These are phyloP conservation scores for Ustilago lituana DNA, from an alignment of 1,284 basidiomycete genomes.

Conservation along the genomic window DNA sequence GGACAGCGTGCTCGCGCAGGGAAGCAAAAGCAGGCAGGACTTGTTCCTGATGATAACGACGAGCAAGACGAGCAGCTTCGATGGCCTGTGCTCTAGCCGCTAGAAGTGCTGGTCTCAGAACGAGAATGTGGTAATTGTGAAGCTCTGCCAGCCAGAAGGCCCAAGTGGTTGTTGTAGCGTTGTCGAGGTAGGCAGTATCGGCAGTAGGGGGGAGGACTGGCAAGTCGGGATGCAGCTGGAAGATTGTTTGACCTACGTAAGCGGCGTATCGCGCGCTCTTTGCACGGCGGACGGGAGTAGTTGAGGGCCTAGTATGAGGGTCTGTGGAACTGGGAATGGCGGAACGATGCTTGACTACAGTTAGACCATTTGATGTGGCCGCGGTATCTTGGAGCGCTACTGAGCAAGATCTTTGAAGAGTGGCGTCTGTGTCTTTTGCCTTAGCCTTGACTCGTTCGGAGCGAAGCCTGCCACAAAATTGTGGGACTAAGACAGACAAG, in stretches of 20 bases:
- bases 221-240: conserved; percentile 1
- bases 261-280: conserved; percentile 2
- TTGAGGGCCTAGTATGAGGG: neutral
- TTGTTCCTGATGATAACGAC: conserved; percentile 18
- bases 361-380: conserved; percentile 4
- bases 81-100: conserved; percentile 15
- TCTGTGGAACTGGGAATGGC: neutral
- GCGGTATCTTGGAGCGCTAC: conserved; percentile 8
- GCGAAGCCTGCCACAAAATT: no score
- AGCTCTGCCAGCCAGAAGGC: conserved; percentile 33
- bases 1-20: conserved; percentile 20
- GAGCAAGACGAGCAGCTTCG: conserved; percentile 27
- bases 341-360: neutral
- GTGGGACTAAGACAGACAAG: neutral
- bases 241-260: conserved; percentile 5
- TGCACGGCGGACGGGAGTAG: neutral
- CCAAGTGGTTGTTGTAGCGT: conserved; percentile 38
- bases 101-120: conserved; percentile 13
- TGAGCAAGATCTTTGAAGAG: neutral
- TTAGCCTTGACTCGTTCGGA: neutral
- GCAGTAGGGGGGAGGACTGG: conserved; percentile 12
- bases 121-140: conserved; percentile 11
- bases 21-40: conserved; percentile 16
- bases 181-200: conserved; percentile 15
- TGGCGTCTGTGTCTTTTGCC: neutral